phyloP scores from a whole-genome alignment of 441 rosid genomes.

The Brassica balearica region DNA sequence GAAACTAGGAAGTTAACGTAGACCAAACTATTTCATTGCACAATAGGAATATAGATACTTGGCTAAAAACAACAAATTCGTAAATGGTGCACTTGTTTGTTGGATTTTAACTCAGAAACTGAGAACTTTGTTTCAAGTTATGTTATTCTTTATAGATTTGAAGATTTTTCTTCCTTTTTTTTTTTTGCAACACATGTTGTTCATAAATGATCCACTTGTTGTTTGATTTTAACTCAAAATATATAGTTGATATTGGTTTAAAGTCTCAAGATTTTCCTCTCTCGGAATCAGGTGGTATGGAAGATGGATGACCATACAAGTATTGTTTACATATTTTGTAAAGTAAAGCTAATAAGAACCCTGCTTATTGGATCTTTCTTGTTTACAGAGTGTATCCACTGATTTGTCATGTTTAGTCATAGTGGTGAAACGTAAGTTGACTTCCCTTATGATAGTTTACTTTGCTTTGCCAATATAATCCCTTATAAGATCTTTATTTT shows the following conservation, averaged over 20 bases:
- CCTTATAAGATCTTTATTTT: constrained; percentile 13
- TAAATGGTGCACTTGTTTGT: constrained; percentile 33
- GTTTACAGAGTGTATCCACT: constrained; percentile 26
- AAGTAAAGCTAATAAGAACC: constrained; percentile 28
- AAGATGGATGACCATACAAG: constrained; percentile 39
- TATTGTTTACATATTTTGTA: constrained; percentile 21
- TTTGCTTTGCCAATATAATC: constrained; percentile 25
- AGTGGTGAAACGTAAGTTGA: constrained; percentile 13
- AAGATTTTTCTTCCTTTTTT: constrained; percentile 30
- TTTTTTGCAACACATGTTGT: constrained; percentile 28
- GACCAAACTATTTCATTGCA: constrained; percentile 33
- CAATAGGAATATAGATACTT: constrained; percentile 29
- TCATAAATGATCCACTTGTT: constrained; percentile 30
- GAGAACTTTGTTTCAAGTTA: constrained; percentile 24
- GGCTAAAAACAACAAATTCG: constrained; percentile 34
- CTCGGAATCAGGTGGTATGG: constrained; percentile 36
- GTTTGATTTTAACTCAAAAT: constrained; percentile 33
- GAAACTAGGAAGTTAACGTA: constrained; percentile 15
- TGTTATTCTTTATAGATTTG: constrained; percentile 22
- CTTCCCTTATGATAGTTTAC: constrained; percentile 25
- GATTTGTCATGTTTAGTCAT: not conserved
- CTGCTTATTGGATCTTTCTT: constrained; percentile 23
- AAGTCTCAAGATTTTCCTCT: constrained; percentile 41
- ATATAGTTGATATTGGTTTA: constrained; percentile 33
- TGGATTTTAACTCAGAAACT: constrained; percentile 35